Evolutionary conservation across 108 stramenopile genomes (phyloP), one percentile per base, ranked within the genome.

Genomic region (Fistulifera solaris): DNA sequence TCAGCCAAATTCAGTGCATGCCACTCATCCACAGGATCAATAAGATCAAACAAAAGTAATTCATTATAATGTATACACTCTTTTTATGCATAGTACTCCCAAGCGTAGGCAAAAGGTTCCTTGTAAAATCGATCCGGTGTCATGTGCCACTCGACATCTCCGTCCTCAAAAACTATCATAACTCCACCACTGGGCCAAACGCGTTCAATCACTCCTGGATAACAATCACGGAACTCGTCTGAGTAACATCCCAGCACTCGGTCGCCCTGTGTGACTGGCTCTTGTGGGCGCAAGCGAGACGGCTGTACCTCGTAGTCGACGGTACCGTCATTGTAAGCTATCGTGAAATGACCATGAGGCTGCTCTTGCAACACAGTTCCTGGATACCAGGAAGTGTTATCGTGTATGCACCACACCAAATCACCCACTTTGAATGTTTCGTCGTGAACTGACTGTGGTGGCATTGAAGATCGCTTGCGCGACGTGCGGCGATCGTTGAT

Each of bases 311-410:
- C 66, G 16, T 39, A 18, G 1, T 51, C 40, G 15, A 59, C 27
- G 16, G 43, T 28, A 24, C 62, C 63, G 2, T 43, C 67, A 11
- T 74, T 48, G 16, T 60, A 49, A 2, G 73, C 63, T 56, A 74
- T 48, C 15, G 7, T 16, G 11, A 21, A 35, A 6, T 2, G n/a
- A 19, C 27, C 49, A 18, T 19, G 4, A 12, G 17, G 14, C 12
- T 51, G 27, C n/a, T 39, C 16, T 2, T 7, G 2, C 6, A 27
- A 6, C 5, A 56, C 54, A 2, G 39, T 40, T 16, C 54, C 39
- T 5, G 54, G 39, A 48, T 18, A 39, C 39, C 54, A 41, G 7
- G 31, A 10, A 12, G 8, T 54, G 11, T 16, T 23, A 48, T 41
- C n/a, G 16, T 41, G 5, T 39, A 41, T 4, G 54, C 22, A 40